phyloP scores from a whole-genome alignment of 805 yeast genomes.

The Candida quercuum region DNA sequence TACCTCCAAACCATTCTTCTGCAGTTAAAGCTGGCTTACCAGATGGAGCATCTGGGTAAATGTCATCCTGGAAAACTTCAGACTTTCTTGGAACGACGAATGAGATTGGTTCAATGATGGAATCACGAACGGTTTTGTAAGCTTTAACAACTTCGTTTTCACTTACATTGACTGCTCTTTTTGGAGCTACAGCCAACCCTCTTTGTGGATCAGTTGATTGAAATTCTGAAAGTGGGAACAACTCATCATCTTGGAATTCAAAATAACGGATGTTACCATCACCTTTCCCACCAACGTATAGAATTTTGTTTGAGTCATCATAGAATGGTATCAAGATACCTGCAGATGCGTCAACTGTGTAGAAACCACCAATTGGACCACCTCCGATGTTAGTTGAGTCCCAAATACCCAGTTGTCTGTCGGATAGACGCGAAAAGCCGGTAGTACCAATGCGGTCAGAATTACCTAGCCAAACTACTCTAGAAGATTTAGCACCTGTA shows the following conservation, averaged over 20 bases:
- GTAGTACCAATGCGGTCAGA: slow-evolving; percentile 84
- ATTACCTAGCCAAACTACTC: slow-evolving; percentile 89
- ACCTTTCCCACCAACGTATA: slow-evolving; percentile 94
- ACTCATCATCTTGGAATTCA: slow-evolving; percentile 81
- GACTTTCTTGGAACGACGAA: slow-evolving; percentile 92
- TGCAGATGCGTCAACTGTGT: slow-evolving; percentile 81
- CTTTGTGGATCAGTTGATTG: slow-evolving; percentile 91
- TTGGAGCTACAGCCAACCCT: slow-evolving; percentile 90
- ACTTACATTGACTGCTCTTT: slow-evolving; percentile 66
- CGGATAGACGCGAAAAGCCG: slow-evolving; percentile 88
- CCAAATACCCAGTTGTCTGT: slow-evolving; percentile 96
- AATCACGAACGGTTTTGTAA: slow-evolving; percentile 85
- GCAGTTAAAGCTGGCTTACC: slow-evolving; percentile 73
- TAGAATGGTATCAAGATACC: slow-evolving; percentile 91
- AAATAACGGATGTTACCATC: slow-evolving; percentile 95
- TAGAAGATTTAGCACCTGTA: slow-evolving; percentile 84
- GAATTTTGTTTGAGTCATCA: slow-evolving; percentile 73
- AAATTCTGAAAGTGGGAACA: slow-evolving; percentile 82
- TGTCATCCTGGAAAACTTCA: slow-evolving; percentile 88
- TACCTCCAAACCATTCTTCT: slow-evolving; percentile 75
- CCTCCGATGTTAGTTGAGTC: slow-evolving; percentile 63
- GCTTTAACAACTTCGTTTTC: slow-evolving; percentile 82
- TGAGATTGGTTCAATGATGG: slow-evolving; percentile 81
- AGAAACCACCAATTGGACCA: slow-evolving; percentile 89
- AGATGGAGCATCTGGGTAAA: slow-evolving; percentile 88